Base-by-base conservation (phyloP, 2,329 filamentous ascomycete species). In the Fusarium pseudocircinatum region DNA sequence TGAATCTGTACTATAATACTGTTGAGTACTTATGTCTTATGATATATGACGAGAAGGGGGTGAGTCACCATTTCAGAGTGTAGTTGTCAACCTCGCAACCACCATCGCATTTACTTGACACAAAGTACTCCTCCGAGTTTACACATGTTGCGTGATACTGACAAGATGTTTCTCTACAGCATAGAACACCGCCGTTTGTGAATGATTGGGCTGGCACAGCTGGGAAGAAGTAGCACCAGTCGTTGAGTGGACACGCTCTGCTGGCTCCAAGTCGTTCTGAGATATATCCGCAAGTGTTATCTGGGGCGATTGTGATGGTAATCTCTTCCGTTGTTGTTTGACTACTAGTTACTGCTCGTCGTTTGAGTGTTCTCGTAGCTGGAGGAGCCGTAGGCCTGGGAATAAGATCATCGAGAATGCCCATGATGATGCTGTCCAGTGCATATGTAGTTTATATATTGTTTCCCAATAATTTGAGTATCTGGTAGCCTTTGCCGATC, bases 1-100 rank as follows among this genome's bases (percentile, higher is more conserved):
- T 6, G 52, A 28, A 12, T 42, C 16, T 28, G 63, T 71, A 22
- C 69, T 71, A n/a, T 63, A 14, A 11, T 8, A 44, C 22, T 30
- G 11, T 20, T 63, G 22, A 64, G 58, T 58, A 46, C 24, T 18
- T 14, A 16, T n/a, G 16, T 13, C 18, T 24, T 12, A 14, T 15
- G 16, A 10, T 26, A 18, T 18, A 18, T 14, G 32, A 26, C 7
- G 34, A 26, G 32, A n/a, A 24, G 14, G 24, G 40, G 13, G 32
- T 26, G 39, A 43, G 24, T 28, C 37, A 42, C 67, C 69, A 71
- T 63, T 71, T 71, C 18, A 71, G 24, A 30, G 57, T 71, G 24
- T 24, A 58, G 37, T 46, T 71, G 15, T 71, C 69, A 37, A 72
- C 57, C 42, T 71, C 69, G 24, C 69, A 71, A 26, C 62, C 69